phyloP scores from a whole-genome alignment of 129 eudicot genomes.

The Tagetes patula region DNA sequence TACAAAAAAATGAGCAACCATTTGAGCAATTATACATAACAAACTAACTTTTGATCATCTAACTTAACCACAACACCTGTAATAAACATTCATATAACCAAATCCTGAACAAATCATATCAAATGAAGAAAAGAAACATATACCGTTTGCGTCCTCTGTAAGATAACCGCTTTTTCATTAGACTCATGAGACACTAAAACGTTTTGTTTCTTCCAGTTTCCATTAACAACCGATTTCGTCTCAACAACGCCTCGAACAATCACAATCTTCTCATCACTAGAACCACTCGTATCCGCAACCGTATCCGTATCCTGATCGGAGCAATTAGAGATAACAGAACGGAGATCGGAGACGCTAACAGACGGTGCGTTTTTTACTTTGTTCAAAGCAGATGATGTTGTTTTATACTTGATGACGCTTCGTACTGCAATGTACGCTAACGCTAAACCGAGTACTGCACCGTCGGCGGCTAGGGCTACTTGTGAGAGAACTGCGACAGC shows the following conservation, averaged over 20 bases:
- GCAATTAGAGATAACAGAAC: slow-evolving; percentile 43
- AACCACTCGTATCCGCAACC: slow-evolving; percentile 16
- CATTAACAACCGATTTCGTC: slow-evolving; percentile 49
- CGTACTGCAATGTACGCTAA: slow-evolving; percentile 78
- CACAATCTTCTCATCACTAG: slow-evolving; percentile 45
- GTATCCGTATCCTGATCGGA: slow-evolving; percentile 29
- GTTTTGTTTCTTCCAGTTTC: slow-evolving; percentile 50
- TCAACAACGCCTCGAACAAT: slow-evolving; percentile 74
- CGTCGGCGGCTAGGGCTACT: slow-evolving; percentile 74
- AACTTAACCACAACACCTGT: slow-evolving; percentile 17
- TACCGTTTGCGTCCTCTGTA: slow-evolving; percentile 71
- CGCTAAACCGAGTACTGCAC: slow-evolving; percentile 76
- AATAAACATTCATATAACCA: neutral
- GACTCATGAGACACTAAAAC: slow-evolving; percentile 56
- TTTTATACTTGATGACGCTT: slow-evolving; percentile 46
- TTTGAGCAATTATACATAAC: slow-evolving; percentile 9
- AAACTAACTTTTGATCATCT: neutral
- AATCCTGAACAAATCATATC: neutral
- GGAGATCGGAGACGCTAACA: slow-evolving; percentile 77
- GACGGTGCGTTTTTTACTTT: slow-evolving; percentile 64
- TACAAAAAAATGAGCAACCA: neutral
- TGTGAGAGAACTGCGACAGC: slow-evolving; percentile 63
- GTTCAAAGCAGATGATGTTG: slow-evolving; percentile 66
- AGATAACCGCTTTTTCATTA: slow-evolving; percentile 66
- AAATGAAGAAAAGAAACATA: neutral